A percentile compares a stretch with the other conserved stretches of the same genome.
Evolutionary conservation across 768 basidiomycete species (phyloP).

Genomic region (Lyophyllum semitale): DNA sequence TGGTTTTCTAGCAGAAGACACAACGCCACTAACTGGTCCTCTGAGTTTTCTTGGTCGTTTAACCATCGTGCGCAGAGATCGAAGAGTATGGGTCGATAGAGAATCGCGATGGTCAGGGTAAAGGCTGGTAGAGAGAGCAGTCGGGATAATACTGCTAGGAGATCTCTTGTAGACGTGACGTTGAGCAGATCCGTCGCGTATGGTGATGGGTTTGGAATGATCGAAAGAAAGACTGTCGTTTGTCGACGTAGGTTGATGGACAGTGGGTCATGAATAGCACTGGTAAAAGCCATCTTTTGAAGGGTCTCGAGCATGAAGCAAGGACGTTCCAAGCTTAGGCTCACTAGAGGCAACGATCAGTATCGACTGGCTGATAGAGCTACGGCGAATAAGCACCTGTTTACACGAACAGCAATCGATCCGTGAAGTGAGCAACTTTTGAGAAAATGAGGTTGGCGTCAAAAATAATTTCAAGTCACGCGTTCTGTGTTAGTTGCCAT

Average conservation of each 20-base stretch:
- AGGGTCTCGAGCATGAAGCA: conserved; percentile 8
- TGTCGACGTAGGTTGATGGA: conserved; percentile 59
- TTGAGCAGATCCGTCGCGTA: conserved; percentile 38
- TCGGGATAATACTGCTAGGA: conserved; percentile 59
- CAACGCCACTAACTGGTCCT: conserved; percentile 60
- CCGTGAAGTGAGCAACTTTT: not conserved
- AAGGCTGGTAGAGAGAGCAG: conserved; percentile 63
- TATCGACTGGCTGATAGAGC: not conserved
- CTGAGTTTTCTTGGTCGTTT: conserved; percentile 46
- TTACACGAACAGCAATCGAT: not conserved
- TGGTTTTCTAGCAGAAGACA: conserved; percentile 66
- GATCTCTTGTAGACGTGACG: conserved; percentile 36
- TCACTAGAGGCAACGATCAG: not conserved
- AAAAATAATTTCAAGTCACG: not conserved
- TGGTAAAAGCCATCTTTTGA: conserved; percentile 18
- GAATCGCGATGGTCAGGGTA: conserved; percentile 59
- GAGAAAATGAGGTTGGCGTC: not conserved
- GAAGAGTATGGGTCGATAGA: conserved; percentile 76
- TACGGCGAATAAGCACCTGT: not conserved
- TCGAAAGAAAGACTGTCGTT: conserved; percentile 44
- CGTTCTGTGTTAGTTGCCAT: not conserved
- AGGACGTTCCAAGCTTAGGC: not conserved
- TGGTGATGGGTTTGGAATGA: conserved; percentile 44
- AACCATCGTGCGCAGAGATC: conserved; percentile 87
- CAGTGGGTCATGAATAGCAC: conserved; percentile 56